phyloP scores from a whole-genome alignment of 2,329 filamentous ascomycete species.

The Aspergillus texensis region DNA sequence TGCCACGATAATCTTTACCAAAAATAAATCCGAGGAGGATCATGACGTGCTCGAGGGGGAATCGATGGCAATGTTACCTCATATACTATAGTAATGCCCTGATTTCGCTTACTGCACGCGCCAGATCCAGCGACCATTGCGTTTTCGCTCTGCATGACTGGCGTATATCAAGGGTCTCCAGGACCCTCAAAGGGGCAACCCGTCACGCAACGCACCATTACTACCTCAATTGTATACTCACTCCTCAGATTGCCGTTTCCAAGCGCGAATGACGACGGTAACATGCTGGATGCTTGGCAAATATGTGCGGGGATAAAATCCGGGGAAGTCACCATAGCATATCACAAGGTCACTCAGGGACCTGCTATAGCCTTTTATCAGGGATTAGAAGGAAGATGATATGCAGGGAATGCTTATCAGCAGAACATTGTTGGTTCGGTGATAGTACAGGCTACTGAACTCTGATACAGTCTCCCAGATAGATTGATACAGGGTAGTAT shows the following conservation, averaged over 20 bases:
- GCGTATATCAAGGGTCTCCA: not conserved
- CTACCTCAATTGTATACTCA: not conserved
- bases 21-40: not conserved
- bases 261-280: constrained; percentile 3
- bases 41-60: constrained; percentile 17
- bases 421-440: constrained; percentile 4
- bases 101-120: constrained; percentile 7
- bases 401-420: constrained; percentile 14
- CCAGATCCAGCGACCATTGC: constrained; percentile 12
- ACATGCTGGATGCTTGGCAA: constrained; percentile 13
- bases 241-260: not conserved
- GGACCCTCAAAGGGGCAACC: not conserved
- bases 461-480: not conserved
- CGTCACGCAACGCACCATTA: not conserved
- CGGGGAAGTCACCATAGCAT: constrained; percentile 6
- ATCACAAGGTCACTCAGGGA: constrained; percentile 1
- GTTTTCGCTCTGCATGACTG: not conserved
- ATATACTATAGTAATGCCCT: constrained; percentile 6
- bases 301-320: constrained; percentile 11
- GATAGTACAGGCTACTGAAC: not conserved
- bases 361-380: not conserved
- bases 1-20: constrained; percentile 3
- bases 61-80: constrained; percentile 9
- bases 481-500: constrained; percentile 5
- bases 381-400: not conserved